Evolutionary conservation across 805 yeast genomes (phyloP).

Genomic region (Teunomyces funiuensis): DNA sequence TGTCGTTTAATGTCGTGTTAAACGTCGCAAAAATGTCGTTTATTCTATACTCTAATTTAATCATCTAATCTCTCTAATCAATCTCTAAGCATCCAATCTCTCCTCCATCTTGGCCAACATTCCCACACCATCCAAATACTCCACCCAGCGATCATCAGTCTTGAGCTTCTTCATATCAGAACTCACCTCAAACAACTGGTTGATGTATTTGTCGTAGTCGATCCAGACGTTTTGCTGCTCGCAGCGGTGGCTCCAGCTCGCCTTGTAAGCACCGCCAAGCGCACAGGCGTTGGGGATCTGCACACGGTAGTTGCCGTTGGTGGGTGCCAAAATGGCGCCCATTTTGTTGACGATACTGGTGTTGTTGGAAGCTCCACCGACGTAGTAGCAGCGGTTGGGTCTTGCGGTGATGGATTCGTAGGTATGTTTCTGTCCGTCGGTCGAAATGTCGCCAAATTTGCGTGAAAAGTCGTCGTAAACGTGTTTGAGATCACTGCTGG

Average conservation of each 20-base stretch:
- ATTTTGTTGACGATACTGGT: constrained; percentile 63
- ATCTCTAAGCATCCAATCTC: constrained; percentile 11
- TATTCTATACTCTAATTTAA: no score
- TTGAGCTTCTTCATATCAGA: constrained; percentile 45
- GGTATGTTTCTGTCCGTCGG: constrained; percentile 52
- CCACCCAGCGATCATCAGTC: constrained; percentile 45
- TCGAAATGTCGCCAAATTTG: constrained; percentile 42
- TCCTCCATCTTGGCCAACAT: constrained; percentile 48
- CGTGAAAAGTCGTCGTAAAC: constrained; percentile 26
- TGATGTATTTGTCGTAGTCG: constrained; percentile 44
- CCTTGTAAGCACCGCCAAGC: constrained; percentile 84
- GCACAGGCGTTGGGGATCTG: constrained; percentile 91
- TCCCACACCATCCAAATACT: constrained; percentile 53
- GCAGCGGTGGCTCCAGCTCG: constrained; percentile 63
- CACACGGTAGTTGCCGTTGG: constrained; percentile 63
- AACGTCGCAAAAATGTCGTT: no score
- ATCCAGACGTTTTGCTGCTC: constrained; percentile 34
- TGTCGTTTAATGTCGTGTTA: no score
- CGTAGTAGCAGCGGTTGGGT: constrained; percentile 75
- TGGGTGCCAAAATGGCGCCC: constrained; percentile 68
- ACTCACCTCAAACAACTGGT: constrained; percentile 44
- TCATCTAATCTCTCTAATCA: not conserved
- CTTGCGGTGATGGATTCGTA: constrained; percentile 44
- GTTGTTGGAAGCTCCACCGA: constrained; percentile 86
- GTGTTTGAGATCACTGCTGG: constrained; percentile 9